Base-by-base conservation (phyloP, 257 asterid genomes). In the Prunella vulgaris region DNA sequence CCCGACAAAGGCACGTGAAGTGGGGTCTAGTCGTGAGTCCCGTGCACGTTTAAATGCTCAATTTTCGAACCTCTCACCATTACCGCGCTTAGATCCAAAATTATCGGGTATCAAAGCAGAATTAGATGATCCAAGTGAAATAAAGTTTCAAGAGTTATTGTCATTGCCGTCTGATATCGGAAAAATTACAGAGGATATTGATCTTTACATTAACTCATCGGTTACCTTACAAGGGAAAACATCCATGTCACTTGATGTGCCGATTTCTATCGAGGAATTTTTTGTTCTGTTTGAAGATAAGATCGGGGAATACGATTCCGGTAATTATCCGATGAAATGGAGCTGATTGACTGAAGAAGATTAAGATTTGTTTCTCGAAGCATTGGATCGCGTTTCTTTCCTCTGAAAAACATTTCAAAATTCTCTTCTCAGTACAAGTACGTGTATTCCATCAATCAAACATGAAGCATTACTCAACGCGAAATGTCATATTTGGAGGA, bases 401-500 rank as follows among this genome's bases (percentile, higher is more conserved):
- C 74, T 93, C 21, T 81, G 72, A 3, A 60, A 66, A 12, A 51
- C 69, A 27, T 90, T 0, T 56, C 46, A 5, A 65, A 52, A 48
- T 84, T 76, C 74, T 81, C 93, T 0, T 76, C 87, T 0, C 87
- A 88, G 7, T 78, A 69, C 71, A 86, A 85, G 65, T 88, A 77
- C 61, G 86, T 88, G 7, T 67, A 67, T 44, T 64, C 97, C 3
- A 85, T 93, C 81, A 88, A 85, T 76, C 82, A 84, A 54, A 62
- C 82, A 7, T 95, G 87, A 2, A 70, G 83, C 5, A 84, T 88
- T 66, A 83, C 83, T 21, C 94, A 90, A 58, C 93, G 87, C 1
- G 84, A 84, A 25, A 87, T 93, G 89, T 68, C 88, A 3, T 85
- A 90, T 69, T 3, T 88, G 66, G 98, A 88, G 79, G 97, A 85